These are phyloP conservation scores for Solanum habrochaites DNA, from an alignment of 257 asterid genomes.

Conservation along the genomic window DNA sequence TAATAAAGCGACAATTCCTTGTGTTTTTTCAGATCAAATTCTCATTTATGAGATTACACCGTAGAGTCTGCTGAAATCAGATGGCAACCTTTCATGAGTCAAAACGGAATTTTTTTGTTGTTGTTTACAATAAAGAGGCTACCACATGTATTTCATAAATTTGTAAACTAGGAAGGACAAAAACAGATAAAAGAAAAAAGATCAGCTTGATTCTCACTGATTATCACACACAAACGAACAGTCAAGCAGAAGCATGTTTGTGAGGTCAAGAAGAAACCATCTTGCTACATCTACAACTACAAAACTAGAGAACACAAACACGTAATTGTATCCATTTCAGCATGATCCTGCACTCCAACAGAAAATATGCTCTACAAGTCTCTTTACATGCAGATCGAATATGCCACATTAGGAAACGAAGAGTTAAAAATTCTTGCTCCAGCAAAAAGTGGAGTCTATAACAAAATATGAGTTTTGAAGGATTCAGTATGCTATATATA, in stretches of 20 bases:
- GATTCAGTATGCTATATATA: not conserved
- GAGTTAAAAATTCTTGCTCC: not conserved
- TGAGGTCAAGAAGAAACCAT: not conserved
- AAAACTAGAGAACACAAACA: not conserved
- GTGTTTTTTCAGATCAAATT: not conserved
- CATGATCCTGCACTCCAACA: not conserved
- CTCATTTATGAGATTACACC: not conserved
- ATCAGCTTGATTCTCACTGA: not conserved
- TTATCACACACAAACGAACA: not conserved
- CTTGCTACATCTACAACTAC: not conserved
- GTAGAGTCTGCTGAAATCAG: not conserved
- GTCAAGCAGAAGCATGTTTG: not conserved
- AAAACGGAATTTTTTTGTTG: no score
- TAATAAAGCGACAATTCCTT: not conserved
- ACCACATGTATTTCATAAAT: not conserved
- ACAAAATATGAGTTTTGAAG: not conserved
- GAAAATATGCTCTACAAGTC: not conserved
- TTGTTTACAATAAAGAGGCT: not conserved
- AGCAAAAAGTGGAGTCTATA: not conserved
- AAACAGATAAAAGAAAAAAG: not conserved
- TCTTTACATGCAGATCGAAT: not conserved
- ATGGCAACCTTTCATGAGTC: not conserved
- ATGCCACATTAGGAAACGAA: not conserved
- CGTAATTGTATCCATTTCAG: not conserved
- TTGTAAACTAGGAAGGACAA: not conserved